A percentile compares a stretch with the other conserved stretches of the same genome.
phyloP scores from a whole-genome alignment of 1,284 basidiomycete genomes.

The Melampsora americana region DNA sequence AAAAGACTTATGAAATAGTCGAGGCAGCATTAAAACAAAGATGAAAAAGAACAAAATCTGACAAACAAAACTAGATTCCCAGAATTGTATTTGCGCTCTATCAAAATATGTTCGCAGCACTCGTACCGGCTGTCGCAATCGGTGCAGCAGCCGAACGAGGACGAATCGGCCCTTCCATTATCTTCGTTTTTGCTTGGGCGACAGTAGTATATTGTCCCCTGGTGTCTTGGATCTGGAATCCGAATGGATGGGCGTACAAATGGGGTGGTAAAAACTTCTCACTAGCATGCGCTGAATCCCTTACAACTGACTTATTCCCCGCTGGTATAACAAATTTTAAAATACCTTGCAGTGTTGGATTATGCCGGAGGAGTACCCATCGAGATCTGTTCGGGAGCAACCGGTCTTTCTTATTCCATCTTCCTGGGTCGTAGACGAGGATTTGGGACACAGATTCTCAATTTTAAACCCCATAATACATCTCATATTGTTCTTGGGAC shows the following conservation, averaged over 20 bases:
- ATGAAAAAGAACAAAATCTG: neutral
- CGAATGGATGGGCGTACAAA: conserved; percentile 79
- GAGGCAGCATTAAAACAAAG: neutral
- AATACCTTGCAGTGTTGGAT: conserved; percentile 63
- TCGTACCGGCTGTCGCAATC: conserved; percentile 59
- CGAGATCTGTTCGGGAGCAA: conserved; percentile 83
- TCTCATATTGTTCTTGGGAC: conserved; percentile 82
- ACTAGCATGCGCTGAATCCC: neutral
- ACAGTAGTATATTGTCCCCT: conserved; percentile 75
- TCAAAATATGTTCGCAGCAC: conserved; percentile 55
- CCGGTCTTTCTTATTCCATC: conserved; percentile 78
- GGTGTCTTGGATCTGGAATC: conserved; percentile 90
- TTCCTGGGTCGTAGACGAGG: conserved; percentile 84
- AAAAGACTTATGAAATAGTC: neutral
- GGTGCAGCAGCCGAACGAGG: conserved; percentile 77
- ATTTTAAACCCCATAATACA: conserved; percentile 77
- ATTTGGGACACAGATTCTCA: conserved; percentile 75
- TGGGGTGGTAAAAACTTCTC: conserved; percentile 61
- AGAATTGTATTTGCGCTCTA: conserved; percentile 7
- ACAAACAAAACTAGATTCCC: conserved; percentile 47
- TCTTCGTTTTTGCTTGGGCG: conserved; percentile 79
- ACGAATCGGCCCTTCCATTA: conserved; percentile 77
- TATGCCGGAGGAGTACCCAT: conserved; percentile 88
- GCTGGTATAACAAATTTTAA: neutral
- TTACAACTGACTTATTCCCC: neutral